phyloP scores from a whole-genome alignment of 1,139 yeast species.

The Pichiaceae sp. region DNA sequence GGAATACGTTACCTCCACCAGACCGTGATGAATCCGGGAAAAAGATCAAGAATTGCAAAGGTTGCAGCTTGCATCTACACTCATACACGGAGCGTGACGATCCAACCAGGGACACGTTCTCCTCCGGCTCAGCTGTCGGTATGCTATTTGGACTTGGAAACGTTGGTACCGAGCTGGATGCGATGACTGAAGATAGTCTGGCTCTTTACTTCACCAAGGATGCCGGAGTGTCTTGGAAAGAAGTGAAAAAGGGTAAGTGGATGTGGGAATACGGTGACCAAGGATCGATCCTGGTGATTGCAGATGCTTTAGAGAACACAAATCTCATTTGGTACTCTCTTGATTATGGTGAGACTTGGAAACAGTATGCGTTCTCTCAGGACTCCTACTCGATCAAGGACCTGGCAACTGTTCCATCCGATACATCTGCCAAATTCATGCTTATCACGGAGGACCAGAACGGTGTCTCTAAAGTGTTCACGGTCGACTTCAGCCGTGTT shows the following conservation, averaged over 20 bases:
- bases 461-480: slow-evolving; percentile 30
- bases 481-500: slow-evolving; percentile 66
- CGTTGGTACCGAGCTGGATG: slow-evolving; percentile 59
- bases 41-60: slow-evolving; percentile 36
- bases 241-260: slow-evolving; percentile 59
- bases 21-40: slow-evolving; percentile 52
- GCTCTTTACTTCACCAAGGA: slow-evolving; percentile 58
- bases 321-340: slow-evolving; percentile 55
- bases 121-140: slow-evolving; percentile 88
- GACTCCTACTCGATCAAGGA: slow-evolving; percentile 53
- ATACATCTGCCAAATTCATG: slow-evolving; percentile 70
- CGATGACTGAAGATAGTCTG: slow-evolving; percentile 42
- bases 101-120: slow-evolving; percentile 65
- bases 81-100: slow-evolving; percentile 88
- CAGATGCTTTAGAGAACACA: slow-evolving; percentile 49
- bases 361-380: slow-evolving; percentile 52
- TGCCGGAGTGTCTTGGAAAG: slow-evolving; percentile 88
- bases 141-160: slow-evolving; percentile 82
- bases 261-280: slow-evolving; percentile 98
- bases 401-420: slow-evolving; percentile 85
- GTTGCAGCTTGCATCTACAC: slow-evolving; percentile 79
- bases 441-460: slow-evolving; percentile 37
- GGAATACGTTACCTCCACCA: slow-evolving; percentile 72
- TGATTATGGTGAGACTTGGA: slow-evolving; percentile 79
- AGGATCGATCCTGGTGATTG: slow-evolving; percentile 77